Conservation (phyloP, 1,139 yeast species). For the Saccharomycopsis hybrid region DNA sequence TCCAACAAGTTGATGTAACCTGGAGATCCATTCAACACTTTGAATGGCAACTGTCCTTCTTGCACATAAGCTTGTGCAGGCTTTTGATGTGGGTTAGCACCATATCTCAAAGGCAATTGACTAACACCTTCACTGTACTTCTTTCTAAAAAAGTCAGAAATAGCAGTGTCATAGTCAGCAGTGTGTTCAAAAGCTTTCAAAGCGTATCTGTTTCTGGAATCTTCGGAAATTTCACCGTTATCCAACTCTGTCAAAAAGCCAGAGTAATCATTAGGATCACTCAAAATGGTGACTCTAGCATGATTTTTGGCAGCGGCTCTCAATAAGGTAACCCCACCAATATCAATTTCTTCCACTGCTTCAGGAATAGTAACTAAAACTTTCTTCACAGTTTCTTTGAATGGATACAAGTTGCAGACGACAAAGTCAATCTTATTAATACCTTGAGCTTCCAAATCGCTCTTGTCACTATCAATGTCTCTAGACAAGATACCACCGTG, state of each 20-base stretch:
- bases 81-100: conserved; percentile 98
- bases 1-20: conserved; percentile 95
- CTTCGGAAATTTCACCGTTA: conserved; percentile 63
- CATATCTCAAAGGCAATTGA: conserved; percentile 92
- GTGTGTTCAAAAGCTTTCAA: conserved; percentile 97
- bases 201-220: conserved; percentile 77
- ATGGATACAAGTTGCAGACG: conserved; percentile 95
- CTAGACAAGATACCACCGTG: conserved; percentile 98
- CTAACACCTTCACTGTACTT: conserved; percentile 86
- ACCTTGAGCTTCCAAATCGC: conserved; percentile 78
- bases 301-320: conserved; percentile 99
- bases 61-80: conserved; percentile 96
- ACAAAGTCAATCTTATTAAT: conserved; percentile 95
- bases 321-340: conserved; percentile 94
- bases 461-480: conserved; percentile 82
- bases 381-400: conserved; percentile 94
- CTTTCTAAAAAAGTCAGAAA: conserved; percentile 95
- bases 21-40: conserved; percentile 90
- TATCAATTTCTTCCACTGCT: conserved; percentile 97
- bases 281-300: conserved; percentile 86
- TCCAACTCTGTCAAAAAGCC: conserved; percentile 74
- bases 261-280: conserved; percentile 92
- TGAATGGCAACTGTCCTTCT: conserved; percentile 75
- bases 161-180: conserved; percentile 93
- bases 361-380: conserved; percentile 93